Base-by-base conservation (phyloP, 1,139 yeast species). In the Kurtzmaniella quercitrusa region DNA sequence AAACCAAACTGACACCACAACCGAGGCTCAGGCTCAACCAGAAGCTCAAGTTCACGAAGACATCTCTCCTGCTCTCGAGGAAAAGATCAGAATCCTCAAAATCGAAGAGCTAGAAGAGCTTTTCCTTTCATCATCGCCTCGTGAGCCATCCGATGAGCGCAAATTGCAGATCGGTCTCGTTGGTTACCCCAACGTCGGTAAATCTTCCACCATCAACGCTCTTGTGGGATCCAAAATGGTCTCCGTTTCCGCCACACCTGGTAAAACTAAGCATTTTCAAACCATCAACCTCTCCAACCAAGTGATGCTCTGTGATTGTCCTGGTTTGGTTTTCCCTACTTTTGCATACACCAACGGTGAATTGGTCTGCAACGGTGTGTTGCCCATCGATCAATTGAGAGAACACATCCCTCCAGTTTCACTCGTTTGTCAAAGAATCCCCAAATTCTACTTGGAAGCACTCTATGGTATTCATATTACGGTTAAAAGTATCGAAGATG, bases 201-300 rank as follows among this genome's bases (percentile, higher is more conserved):
- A 91, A 64, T 91, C 97, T 1, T 90, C 97, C 10, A 91, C 98
- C 10, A 91, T 91, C 56, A 91, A 91, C 63, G 96, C 98, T 0
- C 75, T 94, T 41, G 94, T 93, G 41, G 98, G 98, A 17, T 82
- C 97, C 21, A 94, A 94, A 60, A 91, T 89, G 61, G 99, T 94
- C 11, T 90, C 98, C 1, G 98, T 94, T 34, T 93, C 98, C 2
- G 77, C 98, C 1, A 94, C 98, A 0, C 99, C 99, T 6, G 99
- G 99, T 70, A 94, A 94, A 63, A 94, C 99, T 15, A 94, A 94
- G 64, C 99, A 94, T 74, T 94, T 94, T 75, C 99, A 94, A 71
- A 94, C 99, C 2, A 90, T 94, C 50, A 81, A 83, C 57, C 76
- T 94, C 40, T 82, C 96, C 0, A 86, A 85, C 41, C 76, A 85